These are phyloP conservation scores for Lichtheimia hyalospora DNA, from an alignment of 371 early-diverging fungal genomes.

Conservation along the genomic window DNA sequence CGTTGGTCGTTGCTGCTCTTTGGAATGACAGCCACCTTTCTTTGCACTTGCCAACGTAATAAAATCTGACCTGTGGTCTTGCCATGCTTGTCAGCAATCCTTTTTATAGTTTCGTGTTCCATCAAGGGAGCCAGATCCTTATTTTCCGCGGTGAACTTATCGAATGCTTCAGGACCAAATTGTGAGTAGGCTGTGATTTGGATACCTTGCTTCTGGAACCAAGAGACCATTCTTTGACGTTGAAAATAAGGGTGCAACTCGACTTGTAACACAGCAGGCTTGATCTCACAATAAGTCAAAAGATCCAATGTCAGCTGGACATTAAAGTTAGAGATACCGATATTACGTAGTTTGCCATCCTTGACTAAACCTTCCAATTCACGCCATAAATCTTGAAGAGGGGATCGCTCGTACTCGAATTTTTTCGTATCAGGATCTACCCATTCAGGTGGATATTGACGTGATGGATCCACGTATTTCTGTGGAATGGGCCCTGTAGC, in stretches of 20 bases:
- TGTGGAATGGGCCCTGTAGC: constrained; percentile 26
- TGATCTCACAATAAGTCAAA: constrained; percentile 32
- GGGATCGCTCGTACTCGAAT: constrained; percentile 11
- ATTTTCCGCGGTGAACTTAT: constrained; percentile 13
- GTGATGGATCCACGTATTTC: constrained; percentile 7
- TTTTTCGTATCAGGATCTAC: constrained; percentile 5
- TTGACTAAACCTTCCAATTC: constrained; percentile 27
- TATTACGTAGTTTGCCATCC: constrained; percentile 33
- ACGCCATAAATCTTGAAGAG: constrained; percentile 21
- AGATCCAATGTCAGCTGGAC: constrained; percentile 29
- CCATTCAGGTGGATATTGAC: constrained; percentile 17
- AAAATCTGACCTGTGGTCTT: constrained; percentile 47
- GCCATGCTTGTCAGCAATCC: constrained; percentile 36
- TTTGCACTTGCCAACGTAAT: constrained; percentile 52
- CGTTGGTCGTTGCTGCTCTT: constrained; percentile 49
- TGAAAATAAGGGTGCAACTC: constrained; percentile 61
- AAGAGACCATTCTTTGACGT: constrained; percentile 35
- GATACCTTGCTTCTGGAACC: constrained; percentile 34
- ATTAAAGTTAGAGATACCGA: constrained; percentile 64
- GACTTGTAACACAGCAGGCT: constrained; percentile 23
- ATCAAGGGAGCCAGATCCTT: constrained; percentile 16
- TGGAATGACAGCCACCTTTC: constrained; percentile 57
- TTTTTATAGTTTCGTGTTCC: constrained; percentile 26
- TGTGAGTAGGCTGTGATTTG: constrained; percentile 47
- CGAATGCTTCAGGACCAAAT: constrained; percentile 37